Conservation (phyloP, 202 grass and related monocot species). For the Carex sylvatica region DNA sequence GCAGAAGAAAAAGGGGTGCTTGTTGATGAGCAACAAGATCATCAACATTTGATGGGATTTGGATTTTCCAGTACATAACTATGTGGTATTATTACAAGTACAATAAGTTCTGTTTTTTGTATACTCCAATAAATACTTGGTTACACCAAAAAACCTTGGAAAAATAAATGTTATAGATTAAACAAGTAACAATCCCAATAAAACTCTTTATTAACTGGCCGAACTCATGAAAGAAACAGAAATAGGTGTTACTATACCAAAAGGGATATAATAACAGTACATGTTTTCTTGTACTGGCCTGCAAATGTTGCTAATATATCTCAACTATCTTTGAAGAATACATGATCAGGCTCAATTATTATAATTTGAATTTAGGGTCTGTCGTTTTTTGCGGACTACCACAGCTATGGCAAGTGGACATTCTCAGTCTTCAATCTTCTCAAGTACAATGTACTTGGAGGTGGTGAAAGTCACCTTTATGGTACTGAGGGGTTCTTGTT, state of each 20-base stretch:
- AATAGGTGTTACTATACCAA: neutral
- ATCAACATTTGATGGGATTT: conserved; percentile 1
- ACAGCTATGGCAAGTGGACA: conserved; percentile 72
- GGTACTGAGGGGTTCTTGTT: conserved; percentile 77
- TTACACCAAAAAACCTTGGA: neutral
- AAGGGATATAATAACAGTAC: neutral
- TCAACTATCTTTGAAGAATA: neutral
- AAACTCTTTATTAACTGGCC: neutral
- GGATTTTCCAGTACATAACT: neutral
- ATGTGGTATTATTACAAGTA: neutral
- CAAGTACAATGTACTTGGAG: conserved; percentile 94
- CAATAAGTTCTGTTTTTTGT: neutral
- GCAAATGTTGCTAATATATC: neutral
- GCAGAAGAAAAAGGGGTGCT: neutral
- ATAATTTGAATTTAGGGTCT: conserved; percentile 50
- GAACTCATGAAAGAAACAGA: neutral
- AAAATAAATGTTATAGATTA: neutral
- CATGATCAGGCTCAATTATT: conserved; percentile 9
- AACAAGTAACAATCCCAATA: neutral
- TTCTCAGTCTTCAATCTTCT: conserved; percentile 92
- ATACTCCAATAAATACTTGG: neutral
- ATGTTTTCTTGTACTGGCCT: neutral
- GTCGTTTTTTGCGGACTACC: conserved; percentile 66
- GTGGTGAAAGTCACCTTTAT: conserved; percentile 90
- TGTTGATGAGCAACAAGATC: neutral